Evolutionary conservation across 2,329 filamentous ascomycete genomes (phyloP), one percentile per base, ranked within the genome.

Genomic region (Fusarium sp.): DNA sequence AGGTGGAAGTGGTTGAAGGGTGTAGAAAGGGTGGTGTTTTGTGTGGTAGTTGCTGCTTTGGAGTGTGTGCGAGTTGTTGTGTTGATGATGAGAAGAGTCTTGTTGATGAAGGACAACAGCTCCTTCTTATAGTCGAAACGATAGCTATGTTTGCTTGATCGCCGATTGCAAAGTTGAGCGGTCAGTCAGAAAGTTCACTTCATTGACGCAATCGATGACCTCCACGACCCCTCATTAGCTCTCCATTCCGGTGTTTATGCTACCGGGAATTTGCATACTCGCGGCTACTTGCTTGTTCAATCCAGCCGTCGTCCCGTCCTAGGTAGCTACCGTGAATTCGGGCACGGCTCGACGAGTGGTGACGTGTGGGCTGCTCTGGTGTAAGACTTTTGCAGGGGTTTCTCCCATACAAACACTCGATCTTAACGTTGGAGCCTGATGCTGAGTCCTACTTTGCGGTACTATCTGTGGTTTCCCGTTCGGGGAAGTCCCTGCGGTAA

Each of bases 131-230:
- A 73, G 10, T 3, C 23, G 12, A 30, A 18, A 47, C 16, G 11
- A 47, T 16, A 37, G 27, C 16, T 43, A 40, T 46, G 28, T 27
- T 60, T 6, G 37, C 39, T 11, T 37, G 9, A 56, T 67, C 47
- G 53, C 47, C 50, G 50, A 62, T 23, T 58, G n/a, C 37, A 7
- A 16, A 27, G n/a, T 34, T 31, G 13, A 40, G 16, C n/a, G 9
- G 27, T 30, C 36, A 18, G 39, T n/a, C 16, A 18, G 43, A 55
- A 59, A 34, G 11, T 23, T 31, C 18, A 62, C 40, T 64, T 60
- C 56, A 55, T 73, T 72, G 66, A 75, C 60, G 70, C 71, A 70
- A 74, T 68, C 47, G 47, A 73, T 65, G 23, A 53, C 60, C 40
- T 28, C 48, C 15, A 28, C 12, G 15, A 47, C 52, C 37, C 10